phyloP scores from a whole-genome alignment of 345 rosid genomes.

The Punica granatum region DNA sequence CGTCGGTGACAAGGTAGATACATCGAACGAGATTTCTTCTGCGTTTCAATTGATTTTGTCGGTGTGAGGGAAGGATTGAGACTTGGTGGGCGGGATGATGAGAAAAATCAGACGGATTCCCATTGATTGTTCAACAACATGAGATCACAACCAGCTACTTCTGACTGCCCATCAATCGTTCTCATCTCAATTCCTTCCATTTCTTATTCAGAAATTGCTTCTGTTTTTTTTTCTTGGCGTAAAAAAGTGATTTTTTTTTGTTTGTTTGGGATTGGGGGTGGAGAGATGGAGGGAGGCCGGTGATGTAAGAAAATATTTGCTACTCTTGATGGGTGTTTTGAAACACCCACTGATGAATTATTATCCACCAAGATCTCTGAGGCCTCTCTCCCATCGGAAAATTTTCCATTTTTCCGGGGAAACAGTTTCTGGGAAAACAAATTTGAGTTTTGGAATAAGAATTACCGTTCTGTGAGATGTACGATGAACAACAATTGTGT shows the following conservation, averaged over 20 bases:
- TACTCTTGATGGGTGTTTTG: slow-evolving; percentile 34
- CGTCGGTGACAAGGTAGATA: slow-evolving; percentile 49
- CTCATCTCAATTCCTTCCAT: neutral
- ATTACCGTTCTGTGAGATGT: too few relatives aligned
- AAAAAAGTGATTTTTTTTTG: neutral
- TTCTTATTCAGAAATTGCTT: neutral
- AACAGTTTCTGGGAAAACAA: too few relatives aligned
- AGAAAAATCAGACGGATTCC: slow-evolving; percentile 56
- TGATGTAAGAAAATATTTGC: slow-evolving; percentile 24
- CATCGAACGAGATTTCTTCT: slow-evolving; percentile 4
- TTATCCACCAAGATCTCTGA: slow-evolving; percentile 55
- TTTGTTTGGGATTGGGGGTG: neutral
- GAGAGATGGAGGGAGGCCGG: neutral
- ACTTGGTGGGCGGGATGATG: slow-evolving; percentile 30
- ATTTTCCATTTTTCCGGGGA: too few relatives aligned
- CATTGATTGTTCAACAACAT: slow-evolving; percentile 30
- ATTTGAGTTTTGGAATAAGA: too few relatives aligned
- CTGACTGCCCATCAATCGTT: slow-evolving; percentile 26
- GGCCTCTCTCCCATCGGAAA: slow-evolving; percentile 14
- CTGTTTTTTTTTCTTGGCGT: neutral
- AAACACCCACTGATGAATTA: slow-evolving; percentile 27
- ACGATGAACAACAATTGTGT: too few relatives aligned
- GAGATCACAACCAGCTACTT: slow-evolving; percentile 41
- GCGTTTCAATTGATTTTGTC: neutral
- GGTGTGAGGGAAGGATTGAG: neutral